Evolutionary conservation across 2,329 filamentous ascomycete species (phyloP).

Genomic region (Aspergillus awamori): DNA sequence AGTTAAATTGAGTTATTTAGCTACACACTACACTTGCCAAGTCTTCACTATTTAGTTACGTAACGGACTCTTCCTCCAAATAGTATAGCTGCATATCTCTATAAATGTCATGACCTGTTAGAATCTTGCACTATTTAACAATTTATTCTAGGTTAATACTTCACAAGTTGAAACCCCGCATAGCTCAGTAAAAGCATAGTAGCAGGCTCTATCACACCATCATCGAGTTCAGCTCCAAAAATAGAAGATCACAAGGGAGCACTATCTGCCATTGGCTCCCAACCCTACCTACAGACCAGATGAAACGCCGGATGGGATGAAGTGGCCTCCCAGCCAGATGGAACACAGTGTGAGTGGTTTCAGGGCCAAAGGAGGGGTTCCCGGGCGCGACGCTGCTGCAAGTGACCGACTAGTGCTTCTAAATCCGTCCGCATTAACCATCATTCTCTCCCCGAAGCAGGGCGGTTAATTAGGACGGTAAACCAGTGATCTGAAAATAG

Average conservation of each 20-base stretch:
- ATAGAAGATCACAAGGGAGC: neutral
- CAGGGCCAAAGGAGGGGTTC: neutral
- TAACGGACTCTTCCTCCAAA: no score
- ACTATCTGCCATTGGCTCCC: neutral
- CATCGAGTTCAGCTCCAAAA: neutral
- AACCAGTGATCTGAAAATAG: slow-evolving; percentile 2
- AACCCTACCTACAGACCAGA: neutral
- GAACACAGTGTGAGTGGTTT: slow-evolving; percentile 8
- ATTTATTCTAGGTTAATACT: no score
- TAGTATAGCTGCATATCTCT: no score
- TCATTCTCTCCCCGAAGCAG: neutral
- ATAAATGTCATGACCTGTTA: no score
- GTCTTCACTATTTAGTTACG: no score
- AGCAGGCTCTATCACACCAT: no score
- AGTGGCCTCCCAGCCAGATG: neutral
- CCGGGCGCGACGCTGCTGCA: slow-evolving; percentile 9
- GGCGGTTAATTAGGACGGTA: neutral
- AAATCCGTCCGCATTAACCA: slow-evolving; percentile 14
- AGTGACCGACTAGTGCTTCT: slow-evolving; percentile 10
- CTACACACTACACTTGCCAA: no score
- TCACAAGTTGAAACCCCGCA: no score
- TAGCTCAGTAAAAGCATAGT: no score
- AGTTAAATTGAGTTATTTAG: no score
- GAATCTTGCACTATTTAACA: no score
- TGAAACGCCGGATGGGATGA: neutral